These are phyloP conservation scores for Sphaerobolus stellatus DNA, from an alignment of 1,284 basidiomycete species.

Conservation along the genomic window DNA sequence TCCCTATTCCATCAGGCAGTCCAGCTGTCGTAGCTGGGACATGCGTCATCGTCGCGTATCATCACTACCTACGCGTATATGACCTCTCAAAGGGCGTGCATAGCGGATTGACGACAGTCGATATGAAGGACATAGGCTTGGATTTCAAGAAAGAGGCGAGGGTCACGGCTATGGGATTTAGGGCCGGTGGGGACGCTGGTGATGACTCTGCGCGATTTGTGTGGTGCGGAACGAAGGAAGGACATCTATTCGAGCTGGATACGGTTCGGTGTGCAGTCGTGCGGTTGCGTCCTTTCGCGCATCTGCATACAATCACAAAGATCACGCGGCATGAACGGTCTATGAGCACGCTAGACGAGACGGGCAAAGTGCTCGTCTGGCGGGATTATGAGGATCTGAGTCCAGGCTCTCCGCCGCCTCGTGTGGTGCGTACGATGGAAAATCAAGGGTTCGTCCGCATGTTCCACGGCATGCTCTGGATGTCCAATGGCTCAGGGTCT, in stretches of 20 bases:
- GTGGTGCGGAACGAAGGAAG: slow-evolving; percentile 90
- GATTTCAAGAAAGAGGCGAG: slow-evolving; percentile 63
- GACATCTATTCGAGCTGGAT: slow-evolving; percentile 81
- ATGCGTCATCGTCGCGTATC: slow-evolving; percentile 58
- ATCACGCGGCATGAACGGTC: slow-evolving; percentile 68
- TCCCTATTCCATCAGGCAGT: slow-evolving; percentile 55
- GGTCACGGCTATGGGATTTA: slow-evolving; percentile 76
- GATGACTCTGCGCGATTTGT: slow-evolving; percentile 48
- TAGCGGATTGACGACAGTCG: slow-evolving; percentile 45
- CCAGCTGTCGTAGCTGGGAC: slow-evolving; percentile 59
- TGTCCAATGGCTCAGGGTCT: slow-evolving; percentile 41
- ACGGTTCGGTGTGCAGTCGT: slow-evolving; percentile 56
- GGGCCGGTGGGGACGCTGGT: slow-evolving; percentile 38
- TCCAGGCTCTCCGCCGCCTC: slow-evolving; percentile 43
- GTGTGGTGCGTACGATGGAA: slow-evolving; percentile 73
- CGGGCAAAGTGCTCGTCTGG: slow-evolving; percentile 77
- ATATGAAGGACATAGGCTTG: slow-evolving; percentile 58
- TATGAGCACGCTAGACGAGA: slow-evolving; percentile 82
- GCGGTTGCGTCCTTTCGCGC: slow-evolving; percentile 58
- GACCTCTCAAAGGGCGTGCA: slow-evolving; percentile 42
- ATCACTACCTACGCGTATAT: slow-evolving; percentile 66
- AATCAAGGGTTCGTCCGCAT: slow-evolving; percentile 78
- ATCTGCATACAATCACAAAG: slow-evolving; percentile 64
- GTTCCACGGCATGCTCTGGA: slow-evolving; percentile 79
- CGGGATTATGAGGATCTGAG: slow-evolving; percentile 39